Conservation (phyloP, 306 rosid species). For the Potentilla sterilis region DNA sequence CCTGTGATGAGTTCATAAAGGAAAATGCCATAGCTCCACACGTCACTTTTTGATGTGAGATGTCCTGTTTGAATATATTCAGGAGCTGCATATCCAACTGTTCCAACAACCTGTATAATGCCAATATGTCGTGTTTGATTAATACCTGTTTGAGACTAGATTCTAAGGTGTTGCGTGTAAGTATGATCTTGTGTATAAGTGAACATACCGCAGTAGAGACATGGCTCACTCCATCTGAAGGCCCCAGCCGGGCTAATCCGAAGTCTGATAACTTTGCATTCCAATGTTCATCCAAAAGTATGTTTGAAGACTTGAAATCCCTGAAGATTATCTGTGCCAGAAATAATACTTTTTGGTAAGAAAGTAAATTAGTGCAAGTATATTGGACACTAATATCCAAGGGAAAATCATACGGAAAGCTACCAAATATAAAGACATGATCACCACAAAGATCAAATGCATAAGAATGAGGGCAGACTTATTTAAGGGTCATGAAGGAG, state of each 20-base stretch:
- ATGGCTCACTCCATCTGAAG: conserved; percentile 53
- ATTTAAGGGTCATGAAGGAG: not conserved
- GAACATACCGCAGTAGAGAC: conserved; percentile 52
- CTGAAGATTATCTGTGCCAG: conserved; percentile 51
- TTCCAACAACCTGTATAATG: conserved; percentile 52
- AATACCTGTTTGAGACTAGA: not conserved
- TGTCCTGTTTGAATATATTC: conserved; percentile 60
- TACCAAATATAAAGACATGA: not conserved
- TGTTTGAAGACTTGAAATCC: conserved; percentile 63
- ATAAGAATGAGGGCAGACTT: not conserved
- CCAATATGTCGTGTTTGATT: not conserved
- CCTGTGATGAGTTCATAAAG: conserved; percentile 61
- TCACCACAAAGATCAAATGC: not conserved
- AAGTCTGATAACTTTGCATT: conserved; percentile 57
- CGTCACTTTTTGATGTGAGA: conserved; percentile 53
- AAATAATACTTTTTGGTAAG: not conserved
- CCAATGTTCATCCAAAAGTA: conserved; percentile 56
- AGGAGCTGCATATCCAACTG: conserved; percentile 68
- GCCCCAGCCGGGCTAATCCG: conserved; percentile 59
- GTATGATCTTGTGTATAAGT: not conserved
- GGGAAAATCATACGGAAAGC: not conserved
- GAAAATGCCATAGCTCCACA: conserved; percentile 62
- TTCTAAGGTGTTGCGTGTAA: not conserved
- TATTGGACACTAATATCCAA: not conserved
- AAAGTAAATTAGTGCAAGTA: not conserved